Base-by-base conservation (phyloP, 108 stramenopile genomes). In the Cyclotella distinguenda region DNA sequence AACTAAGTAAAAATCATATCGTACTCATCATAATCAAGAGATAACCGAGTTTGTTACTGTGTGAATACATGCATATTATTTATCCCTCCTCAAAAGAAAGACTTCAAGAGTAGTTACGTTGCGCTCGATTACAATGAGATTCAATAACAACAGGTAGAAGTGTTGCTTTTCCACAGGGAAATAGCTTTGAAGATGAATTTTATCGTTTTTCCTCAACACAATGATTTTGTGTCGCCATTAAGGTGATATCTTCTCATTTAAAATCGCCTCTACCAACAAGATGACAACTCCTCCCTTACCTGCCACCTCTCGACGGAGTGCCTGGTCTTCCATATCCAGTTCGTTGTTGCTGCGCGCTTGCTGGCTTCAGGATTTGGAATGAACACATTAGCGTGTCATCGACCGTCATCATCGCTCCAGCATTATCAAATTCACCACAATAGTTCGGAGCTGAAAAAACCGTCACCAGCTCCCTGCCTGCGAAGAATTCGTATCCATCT, bases 401-500 rank as follows among this genome's bases (percentile, higher is more conserved):
- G 10, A 97, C 95, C 26, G 90, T 88, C 98, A 98, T 97, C 94
- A 98, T 97, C 3, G 97, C 97, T 19, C 94, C 97, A 19, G 96
- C 96, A 76, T 98, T 98, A 79, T 98, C 98, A 66, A 98, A 98
- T 84, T 98, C 98, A 21, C 97, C 97, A 82, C 97, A 98, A 74
- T 98, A 98, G 78, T 98, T 98, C 8, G 98, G 98, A 19, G 96
- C 96, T 28, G 92, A 94, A 70, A 97, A 97, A 7, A 98, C 91
- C 15, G 98, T 98, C 7, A 98, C 98, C 22, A 98, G 86, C 48
- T 94, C 95, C n/a, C 97, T 91, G 23, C 91, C 91, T 23, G 97
- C 97, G 62, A 96, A 95, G 67, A 96, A 95, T 82, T 99, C 99
- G 73, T 99, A 99, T 9, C 99, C 99, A 81, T 99, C 99, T 80